A percentile compares a stretch with the other conserved stretches of the same genome.
Evolutionary conservation across 2,329 filamentous ascomycete species (phyloP).

Genomic region (Botryotinia globosa): DNA sequence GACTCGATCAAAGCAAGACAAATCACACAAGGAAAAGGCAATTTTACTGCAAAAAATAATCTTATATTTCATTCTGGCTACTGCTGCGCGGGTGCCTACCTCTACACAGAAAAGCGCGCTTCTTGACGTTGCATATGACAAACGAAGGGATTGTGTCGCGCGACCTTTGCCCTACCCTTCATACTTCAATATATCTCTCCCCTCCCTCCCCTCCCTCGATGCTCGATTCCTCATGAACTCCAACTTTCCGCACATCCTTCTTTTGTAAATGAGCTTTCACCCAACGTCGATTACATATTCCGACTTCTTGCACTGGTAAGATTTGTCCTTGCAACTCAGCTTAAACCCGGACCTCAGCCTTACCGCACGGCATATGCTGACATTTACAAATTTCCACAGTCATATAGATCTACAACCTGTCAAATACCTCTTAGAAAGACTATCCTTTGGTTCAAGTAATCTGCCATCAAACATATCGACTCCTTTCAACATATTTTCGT

Average conservation of each 20-base stretch:
- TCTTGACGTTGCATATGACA: slow-evolving; percentile 38
- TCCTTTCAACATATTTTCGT: slow-evolving; percentile 26
- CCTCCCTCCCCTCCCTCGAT: slow-evolving; percentile 34
- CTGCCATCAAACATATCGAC: slow-evolving; percentile 26
- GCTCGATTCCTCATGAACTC: slow-evolving; percentile 34
- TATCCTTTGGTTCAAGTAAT: slow-evolving; percentile 30
- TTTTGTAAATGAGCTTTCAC: slow-evolving; percentile 39
- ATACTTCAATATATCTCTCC: slow-evolving; percentile 34
- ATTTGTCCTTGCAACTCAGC: slow-evolving; percentile 30
- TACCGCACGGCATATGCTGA: slow-evolving; percentile 37
- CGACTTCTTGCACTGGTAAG: slow-evolving; percentile 34
- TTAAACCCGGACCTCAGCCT: slow-evolving; percentile 35
- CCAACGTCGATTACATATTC: slow-evolving; percentile 38
- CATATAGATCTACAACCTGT: slow-evolving; percentile 39
- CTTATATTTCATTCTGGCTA: slow-evolving; percentile 24
- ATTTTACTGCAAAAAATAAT: slow-evolving; percentile 26
- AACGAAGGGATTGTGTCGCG: slow-evolving; percentile 40
- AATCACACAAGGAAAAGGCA: slow-evolving; percentile 24
- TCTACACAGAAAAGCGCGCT: slow-evolving; percentile 33
- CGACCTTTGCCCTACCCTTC: slow-evolving; percentile 36
- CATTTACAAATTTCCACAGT: slow-evolving; percentile 35
- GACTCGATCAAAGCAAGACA: slow-evolving; percentile 28
- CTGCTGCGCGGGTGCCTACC: slow-evolving; percentile 37
- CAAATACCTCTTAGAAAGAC: slow-evolving; percentile 34
- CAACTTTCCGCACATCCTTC: slow-evolving; percentile 27